Evolutionary conservation across 768 basidiomycete genomes (phyloP).

Genomic region (Lactarius psammicola): DNA sequence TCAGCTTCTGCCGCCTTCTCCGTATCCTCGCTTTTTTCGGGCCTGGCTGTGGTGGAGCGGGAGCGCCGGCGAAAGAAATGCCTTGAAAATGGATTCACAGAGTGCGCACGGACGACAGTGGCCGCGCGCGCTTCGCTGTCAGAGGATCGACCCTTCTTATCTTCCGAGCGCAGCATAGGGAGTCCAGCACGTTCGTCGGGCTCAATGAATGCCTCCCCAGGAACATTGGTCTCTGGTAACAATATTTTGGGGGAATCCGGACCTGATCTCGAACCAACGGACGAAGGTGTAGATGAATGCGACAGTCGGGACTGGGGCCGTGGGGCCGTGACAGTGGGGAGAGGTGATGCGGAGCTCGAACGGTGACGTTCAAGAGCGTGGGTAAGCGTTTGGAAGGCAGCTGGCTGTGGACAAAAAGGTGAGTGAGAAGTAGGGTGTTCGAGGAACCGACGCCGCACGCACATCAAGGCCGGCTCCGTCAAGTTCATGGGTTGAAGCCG

Average conservation of each 20-base stretch:
- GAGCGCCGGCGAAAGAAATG: conserved; percentile 8
- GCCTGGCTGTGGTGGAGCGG: background rate
- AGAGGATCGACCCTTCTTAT: conserved; percentile 5
- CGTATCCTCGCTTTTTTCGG: conserved; percentile 12
- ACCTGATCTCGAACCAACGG: conserved; percentile 26
- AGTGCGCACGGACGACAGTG: conserved; percentile 47
- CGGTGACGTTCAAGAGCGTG: conserved; percentile 53
- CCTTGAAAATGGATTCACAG: conserved; percentile 25
- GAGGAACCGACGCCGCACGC: conserved; percentile 29
- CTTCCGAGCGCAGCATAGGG: conserved; percentile 42
- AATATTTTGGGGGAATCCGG: conserved; percentile 14
- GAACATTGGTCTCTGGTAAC: conserved; percentile 35
- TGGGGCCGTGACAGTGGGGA: conserved; percentile 23
- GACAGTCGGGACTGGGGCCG: conserved; percentile 1
- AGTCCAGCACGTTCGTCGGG: conserved; percentile 64
- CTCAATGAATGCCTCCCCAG: conserved; percentile 58
- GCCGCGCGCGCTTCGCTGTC: conserved; percentile 38
- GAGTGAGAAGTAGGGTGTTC: background rate
- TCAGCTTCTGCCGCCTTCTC: conserved; percentile 19
- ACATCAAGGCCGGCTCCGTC: conserved; percentile 58
- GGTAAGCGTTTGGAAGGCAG: conserved; percentile 49
- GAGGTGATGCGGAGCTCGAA: conserved; percentile 30
- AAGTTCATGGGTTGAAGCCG: conserved; percentile 39
- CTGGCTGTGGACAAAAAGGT: conserved; percentile 38
- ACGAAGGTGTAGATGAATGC: conserved; percentile 5